phyloP scores from a whole-genome alignment of 225 moss, liverwort and hornwort genomes.

The Polytrichum commune region DNA sequence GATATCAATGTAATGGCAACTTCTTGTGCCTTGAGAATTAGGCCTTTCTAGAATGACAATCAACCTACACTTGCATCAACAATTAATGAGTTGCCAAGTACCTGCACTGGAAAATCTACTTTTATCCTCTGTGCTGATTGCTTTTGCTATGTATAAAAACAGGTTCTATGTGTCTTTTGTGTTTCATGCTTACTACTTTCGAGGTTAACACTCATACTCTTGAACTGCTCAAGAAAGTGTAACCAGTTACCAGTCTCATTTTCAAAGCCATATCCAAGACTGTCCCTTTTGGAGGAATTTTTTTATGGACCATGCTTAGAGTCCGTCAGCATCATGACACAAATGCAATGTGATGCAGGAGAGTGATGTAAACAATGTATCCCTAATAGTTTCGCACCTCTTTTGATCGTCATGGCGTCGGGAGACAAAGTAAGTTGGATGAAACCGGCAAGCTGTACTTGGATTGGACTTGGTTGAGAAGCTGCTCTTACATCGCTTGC shows the following conservation, averaged over 20 bases:
- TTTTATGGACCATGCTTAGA: too few species aligned
- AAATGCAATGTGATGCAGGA: neutral
- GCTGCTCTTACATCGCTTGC: conserved; percentile 41
- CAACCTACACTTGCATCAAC: neutral
- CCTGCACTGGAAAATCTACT: neutral
- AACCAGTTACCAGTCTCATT: too few species aligned
- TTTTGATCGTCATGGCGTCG: conserved; percentile 81
- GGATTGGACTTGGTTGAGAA: conserved; percentile 32
- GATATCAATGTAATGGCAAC: neutral
- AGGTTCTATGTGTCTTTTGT: neutral
- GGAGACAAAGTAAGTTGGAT: conserved; percentile 66
- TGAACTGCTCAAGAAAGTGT: too few species aligned
- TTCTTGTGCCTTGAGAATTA: neutral
- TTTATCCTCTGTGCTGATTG: too few species aligned
- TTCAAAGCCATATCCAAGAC: too few species aligned
- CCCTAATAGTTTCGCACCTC: conserved; percentile 22
- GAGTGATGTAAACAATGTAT: too few species aligned
- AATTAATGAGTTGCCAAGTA: neutral
- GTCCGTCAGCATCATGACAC: neutral
- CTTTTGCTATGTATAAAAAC: too few species aligned
- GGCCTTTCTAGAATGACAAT: neutral
- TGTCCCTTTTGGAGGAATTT: too few species aligned
- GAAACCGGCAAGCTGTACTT: conserved; percentile 45
- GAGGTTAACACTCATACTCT: too few species aligned
- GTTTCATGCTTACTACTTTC: too few species aligned